Evolutionary conservation across 2,329 filamentous ascomycete species (phyloP).

Genomic region (Teratosphaeria gauchensis): DNA sequence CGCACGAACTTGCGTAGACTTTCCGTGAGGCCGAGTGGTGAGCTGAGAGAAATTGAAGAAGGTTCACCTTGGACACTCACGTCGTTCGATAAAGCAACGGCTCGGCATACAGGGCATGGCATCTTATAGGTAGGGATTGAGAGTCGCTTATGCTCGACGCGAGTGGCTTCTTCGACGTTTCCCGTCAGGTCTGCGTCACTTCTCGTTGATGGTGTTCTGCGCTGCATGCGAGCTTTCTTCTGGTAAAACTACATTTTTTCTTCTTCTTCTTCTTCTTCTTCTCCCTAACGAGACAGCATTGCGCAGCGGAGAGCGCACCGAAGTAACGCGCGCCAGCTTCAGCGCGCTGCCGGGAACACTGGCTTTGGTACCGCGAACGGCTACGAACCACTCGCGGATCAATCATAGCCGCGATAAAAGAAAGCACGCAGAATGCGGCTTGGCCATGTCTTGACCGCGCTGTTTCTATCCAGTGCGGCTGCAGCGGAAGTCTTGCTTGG

Average conservation of each 20-base stretch:
- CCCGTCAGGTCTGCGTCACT: neutral
- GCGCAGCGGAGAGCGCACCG: neutral
- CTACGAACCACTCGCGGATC: neutral
- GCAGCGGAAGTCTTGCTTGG: neutral
- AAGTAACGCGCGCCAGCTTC: neutral
- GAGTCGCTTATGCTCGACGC: neutral
- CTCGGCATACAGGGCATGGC: neutral
- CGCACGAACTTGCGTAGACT: neutral
- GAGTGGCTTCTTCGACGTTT: neutral
- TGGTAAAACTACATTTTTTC: neutral
- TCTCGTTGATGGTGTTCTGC: neutral
- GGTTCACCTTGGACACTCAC: neutral
- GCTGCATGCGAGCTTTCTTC: neutral
- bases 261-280: neutral
- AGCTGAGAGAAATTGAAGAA: neutral
- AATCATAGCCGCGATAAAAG: neutral
- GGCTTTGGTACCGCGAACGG: neutral
- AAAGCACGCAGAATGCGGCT: constrained; percentile 1
- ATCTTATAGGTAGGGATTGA: neutral
- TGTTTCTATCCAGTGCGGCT: neutral
- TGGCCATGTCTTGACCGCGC: neutral
- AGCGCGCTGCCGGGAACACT: neutral
- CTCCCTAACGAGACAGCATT: neutral
- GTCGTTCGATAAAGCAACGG: neutral
- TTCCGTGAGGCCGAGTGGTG: neutral